These are phyloP conservation scores for Parietaria judaica DNA, from an alignment of 306 rosid genomes.

Conservation along the genomic window DNA sequence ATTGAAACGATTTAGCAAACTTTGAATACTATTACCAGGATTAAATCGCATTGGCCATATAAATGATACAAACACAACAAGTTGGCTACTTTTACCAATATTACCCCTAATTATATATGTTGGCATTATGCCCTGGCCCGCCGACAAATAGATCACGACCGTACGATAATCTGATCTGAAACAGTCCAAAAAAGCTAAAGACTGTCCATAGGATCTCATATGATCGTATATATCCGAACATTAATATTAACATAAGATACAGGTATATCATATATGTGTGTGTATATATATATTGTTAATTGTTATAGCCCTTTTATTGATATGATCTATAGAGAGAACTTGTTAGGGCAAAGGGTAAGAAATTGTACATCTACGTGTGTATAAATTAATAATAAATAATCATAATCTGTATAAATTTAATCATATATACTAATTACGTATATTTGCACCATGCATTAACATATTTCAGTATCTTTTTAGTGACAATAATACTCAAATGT, in stretches of 20 bases:
- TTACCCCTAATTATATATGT: background rate
- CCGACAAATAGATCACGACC: slow-evolving; percentile 57
- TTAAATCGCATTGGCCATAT: no score
- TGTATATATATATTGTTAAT: background rate
- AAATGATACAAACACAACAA: no score
- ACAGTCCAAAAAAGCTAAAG: slow-evolving; percentile 26
- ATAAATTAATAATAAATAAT: no score
- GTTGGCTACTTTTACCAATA: background rate
- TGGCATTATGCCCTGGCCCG: slow-evolving; percentile 34
- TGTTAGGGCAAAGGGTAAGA: background rate
- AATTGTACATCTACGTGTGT: background rate
- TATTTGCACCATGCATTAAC: no score
- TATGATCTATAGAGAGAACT: slow-evolving; percentile 15
- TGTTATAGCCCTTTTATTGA: background rate
- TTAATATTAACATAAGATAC: background rate
- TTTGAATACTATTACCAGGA: no score
- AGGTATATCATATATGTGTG: background rate
- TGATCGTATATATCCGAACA: background rate
- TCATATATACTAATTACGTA: slow-evolving; percentile 18
- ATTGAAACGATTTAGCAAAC: no score
- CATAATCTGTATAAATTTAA: background rate
- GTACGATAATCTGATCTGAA: slow-evolving; percentile 37
- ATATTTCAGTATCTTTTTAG: no score
- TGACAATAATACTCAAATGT: no score
- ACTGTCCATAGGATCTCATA: slow-evolving; percentile 29